Evolutionary conservation across 352 stramenopile genomes (phyloP), one percentile per base, ranked within the genome.

Genomic region (Blastocystis sp.): DNA sequence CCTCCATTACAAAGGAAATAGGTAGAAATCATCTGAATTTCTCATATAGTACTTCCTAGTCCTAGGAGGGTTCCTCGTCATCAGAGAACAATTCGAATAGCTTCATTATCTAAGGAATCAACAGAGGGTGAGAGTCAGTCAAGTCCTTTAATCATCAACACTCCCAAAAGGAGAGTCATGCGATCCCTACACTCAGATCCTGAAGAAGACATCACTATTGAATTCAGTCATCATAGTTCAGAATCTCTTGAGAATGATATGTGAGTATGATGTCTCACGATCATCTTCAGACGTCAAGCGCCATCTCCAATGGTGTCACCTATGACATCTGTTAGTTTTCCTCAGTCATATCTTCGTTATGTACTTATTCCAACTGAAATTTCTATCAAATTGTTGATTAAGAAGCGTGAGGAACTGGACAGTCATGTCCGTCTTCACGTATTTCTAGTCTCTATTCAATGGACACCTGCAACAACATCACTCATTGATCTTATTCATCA

Each of bases 261-360:
- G n/a, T 35, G 56, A 27, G 56, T 35, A 2, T 6, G 2, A 11
- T 9, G 7, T 11, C 11, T 2, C 11, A 11, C 2, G 11, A 9
- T 35, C 2, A 35, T 27, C 9, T 9, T 46, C 39, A 46, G 39
- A 46, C 39, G 39, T 9, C 39, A 83, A 29, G 66, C 71, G 27
- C 71, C 71, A 19, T 83, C 71, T 3, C 71, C 71, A 21, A 83
- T 83, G 27, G 19, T 51, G 0, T 83, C 71, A 37, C 71, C 71
- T 27, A 19, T 19, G 16, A n/a, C 32, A 32, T n/a, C 5, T 14
- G 7, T 56, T 35, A n/a, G 16, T 4, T 65, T 83, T 37, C 71
- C 71, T 49, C 46, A 65, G 21, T 83, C 71, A n/a, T 27, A 32
- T 65, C 43, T 83, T 16, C 71, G 51, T 9, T 83, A 66, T 29